These are phyloP conservation scores for Fusarium sp. DNA, from an alignment of 2,329 filamentous ascomycete species.

Conservation along the genomic window DNA sequence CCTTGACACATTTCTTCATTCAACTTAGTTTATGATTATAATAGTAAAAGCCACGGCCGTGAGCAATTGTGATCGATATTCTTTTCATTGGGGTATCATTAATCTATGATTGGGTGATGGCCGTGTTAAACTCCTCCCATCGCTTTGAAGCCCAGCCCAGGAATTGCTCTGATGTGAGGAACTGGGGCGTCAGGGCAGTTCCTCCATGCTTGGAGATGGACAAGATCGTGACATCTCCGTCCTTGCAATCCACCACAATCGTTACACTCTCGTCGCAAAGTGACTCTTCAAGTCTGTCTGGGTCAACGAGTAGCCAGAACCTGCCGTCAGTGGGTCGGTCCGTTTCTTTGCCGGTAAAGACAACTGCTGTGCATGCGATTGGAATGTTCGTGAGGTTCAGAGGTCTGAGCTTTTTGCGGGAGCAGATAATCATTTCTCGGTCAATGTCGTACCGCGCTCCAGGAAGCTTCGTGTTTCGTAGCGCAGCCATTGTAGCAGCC, in stretches of 20 bases:
- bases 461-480: constrained; percentile 82
- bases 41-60: background rate
- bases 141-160: constrained; percentile 50
- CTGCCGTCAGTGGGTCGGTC: constrained; percentile 58
- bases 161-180: constrained; percentile 73
- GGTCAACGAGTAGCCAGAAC: constrained; percentile 86
- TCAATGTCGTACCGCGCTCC: constrained; percentile 86
- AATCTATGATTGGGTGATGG: constrained; percentile 48
- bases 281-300: constrained; percentile 89
- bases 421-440: constrained; percentile 81
- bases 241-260: constrained; percentile 76
- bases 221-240: constrained; percentile 68
- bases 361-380: constrained; percentile 79
- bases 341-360: constrained; percentile 76
- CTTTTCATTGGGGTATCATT: constrained; percentile 44
- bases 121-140: constrained; percentile 52
- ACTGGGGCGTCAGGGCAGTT: constrained; percentile 71
- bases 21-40: constrained; percentile 9
- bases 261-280: constrained; percentile 87
- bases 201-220: constrained; percentile 89
- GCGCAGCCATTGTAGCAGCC: constrained; percentile 83
- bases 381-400: constrained; percentile 75
- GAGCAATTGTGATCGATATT: constrained; percentile 4
- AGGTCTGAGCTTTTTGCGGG: constrained; percentile 63
- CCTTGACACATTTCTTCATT: constrained; percentile 69